phyloP scores from a whole-genome alignment of 2,329 filamentous ascomycete species.

The Pezicula radicicola region DNA sequence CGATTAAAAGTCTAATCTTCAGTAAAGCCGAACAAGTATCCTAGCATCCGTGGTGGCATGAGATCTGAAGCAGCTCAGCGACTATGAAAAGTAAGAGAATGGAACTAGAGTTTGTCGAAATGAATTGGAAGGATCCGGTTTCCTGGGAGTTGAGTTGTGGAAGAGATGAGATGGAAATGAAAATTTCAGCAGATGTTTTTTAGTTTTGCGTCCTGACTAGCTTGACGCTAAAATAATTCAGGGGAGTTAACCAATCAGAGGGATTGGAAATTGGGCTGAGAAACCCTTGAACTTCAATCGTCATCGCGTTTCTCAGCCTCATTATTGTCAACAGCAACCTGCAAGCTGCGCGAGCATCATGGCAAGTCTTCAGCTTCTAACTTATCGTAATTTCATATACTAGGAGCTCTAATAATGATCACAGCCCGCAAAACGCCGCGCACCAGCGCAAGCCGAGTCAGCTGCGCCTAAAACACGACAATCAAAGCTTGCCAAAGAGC shows the following conservation, averaged over 20 bases:
- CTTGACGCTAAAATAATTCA: background rate
- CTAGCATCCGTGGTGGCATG: no score
- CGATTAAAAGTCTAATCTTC: no score
- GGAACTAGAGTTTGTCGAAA: background rate
- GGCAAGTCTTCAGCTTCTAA: no score
- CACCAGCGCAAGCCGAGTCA: conserved; percentile 12
- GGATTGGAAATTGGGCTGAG: background rate
- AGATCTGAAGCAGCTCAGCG: no score
- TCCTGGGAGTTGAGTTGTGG: background rate
- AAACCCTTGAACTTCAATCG: background rate
- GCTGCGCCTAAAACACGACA: conserved; percentile 50
- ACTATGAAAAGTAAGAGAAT: no score
- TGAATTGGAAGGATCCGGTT: background rate
- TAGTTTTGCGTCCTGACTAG: background rate
- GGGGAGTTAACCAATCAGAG: background rate
- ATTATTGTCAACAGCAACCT: background rate
- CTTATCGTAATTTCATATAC: background rate
- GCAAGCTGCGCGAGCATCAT: background rate
- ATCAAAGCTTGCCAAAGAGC: conserved; percentile 89
- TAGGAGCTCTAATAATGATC: background rate
- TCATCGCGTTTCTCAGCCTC: background rate
- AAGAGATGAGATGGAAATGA: background rate
- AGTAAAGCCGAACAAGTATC: no score
- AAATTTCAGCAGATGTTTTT: background rate
- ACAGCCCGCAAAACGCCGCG: conserved; percentile 28